Base-by-base conservation (phyloP, 805 yeast species). In the Metschnikowia santaceciliae region DNA sequence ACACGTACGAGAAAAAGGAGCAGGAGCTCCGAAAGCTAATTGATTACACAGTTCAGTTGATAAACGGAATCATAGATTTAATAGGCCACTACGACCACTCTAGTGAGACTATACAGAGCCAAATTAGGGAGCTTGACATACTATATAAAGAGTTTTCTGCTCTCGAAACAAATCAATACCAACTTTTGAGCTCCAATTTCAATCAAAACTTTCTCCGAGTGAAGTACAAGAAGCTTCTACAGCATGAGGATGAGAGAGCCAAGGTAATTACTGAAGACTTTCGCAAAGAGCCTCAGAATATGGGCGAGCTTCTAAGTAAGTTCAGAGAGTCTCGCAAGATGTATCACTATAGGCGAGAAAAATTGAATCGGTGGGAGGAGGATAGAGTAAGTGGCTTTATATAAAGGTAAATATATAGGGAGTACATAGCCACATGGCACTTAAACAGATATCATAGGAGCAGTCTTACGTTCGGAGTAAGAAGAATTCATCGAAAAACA, bases 361-460 rank as follows among this genome's bases (percentile, higher is more conserved):
- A 71, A 56, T 54, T 72, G 50, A 61, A 70, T 53, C 52, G 78
- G 35, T 74, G 77, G 77, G 62, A 69, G 32, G 78, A 74, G 51
- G 77, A 74, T 51, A 55, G 78, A 32, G 76, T 73, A 0, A 64
- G 71, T 32, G 77, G 78, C n/a, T 65, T 70, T 41, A 56, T 67
- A n/a, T 42, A n/a, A 20, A 40, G 32, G 4, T 35, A 17, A 35
- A 3, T n/a, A 22, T 22, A 26, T 26, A 26, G 30, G 30, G 11
- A 26, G 30, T 26, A 26, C 30, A 26, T 8, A 26, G 11, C 11
- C 30, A 26, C 30, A 26, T 26, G 30, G 11, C 11, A 26, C 30
- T 26, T 26, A 8, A 26, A 26, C 30, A 26, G 30, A 23, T 23
- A 23, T 23, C 10, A 7, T 26, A 10, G 8, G 30, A 26, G 11